These are phyloP conservation scores for Xylaria sp. DNA, from an alignment of 2,329 filamentous ascomycete species.

Conservation along the genomic window DNA sequence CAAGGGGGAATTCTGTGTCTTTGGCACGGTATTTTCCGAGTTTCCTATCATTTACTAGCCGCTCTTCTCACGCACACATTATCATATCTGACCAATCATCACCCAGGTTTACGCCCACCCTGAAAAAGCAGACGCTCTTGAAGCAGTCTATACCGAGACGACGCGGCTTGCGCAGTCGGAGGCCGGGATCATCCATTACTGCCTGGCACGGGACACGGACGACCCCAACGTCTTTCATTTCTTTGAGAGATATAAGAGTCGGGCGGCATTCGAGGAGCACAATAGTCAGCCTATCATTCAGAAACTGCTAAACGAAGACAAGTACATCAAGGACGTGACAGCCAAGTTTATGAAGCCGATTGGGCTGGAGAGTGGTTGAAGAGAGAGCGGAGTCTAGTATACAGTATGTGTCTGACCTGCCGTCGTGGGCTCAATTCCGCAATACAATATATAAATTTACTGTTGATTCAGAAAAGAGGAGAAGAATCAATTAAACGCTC, in stretches of 20 bases:
- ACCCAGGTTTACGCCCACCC: conserved; percentile 46
- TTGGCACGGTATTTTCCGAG: conserved; percentile 36
- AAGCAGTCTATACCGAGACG: conserved; percentile 47
- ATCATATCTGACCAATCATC: not conserved
- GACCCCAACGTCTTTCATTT: conserved; percentile 49
- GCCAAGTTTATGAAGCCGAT: conserved; percentile 38
- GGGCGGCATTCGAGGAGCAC: conserved; percentile 47
- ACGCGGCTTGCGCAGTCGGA: conserved; percentile 44
- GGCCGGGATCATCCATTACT: conserved; percentile 47
- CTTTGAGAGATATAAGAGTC: conserved; percentile 48
- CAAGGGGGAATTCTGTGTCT: conserved; percentile 44
- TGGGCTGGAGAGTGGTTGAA: conserved; percentile 4
- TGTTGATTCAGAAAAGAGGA: too few species aligned
- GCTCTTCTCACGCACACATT: not conserved
- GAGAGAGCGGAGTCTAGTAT: not conserved
- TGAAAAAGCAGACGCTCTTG: conserved; percentile 48
- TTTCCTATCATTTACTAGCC: not conserved
- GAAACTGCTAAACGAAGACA: conserved; percentile 43
- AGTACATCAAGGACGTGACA: conserved; percentile 37
- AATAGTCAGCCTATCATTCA: conserved; percentile 45
- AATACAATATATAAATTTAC: too few species aligned
- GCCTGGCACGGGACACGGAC: conserved; percentile 44
- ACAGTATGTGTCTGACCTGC: too few species aligned
- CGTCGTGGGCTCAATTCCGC: too few species aligned
- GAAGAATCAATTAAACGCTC: too few species aligned